Percentiles rank a stretch among this genome's conserved stretches.
These are phyloP conservation scores for Myotisia sp. DNA, from an alignment of 2,329 filamentous ascomycete species.

Conservation along the genomic window DNA sequence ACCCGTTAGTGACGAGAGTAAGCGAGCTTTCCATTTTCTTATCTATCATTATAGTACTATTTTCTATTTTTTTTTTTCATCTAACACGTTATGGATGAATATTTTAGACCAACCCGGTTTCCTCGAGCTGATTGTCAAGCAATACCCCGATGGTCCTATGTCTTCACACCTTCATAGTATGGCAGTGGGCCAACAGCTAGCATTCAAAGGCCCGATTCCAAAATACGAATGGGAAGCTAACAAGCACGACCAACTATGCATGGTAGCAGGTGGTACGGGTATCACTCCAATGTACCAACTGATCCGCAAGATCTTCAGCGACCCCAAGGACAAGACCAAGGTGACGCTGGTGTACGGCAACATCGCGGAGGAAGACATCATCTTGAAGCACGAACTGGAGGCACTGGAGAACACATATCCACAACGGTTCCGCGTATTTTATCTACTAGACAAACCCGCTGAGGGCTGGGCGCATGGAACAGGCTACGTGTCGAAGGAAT, in stretches of 20 bases:
- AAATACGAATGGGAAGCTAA: constrained; percentile 85
- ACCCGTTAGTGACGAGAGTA: constrained; percentile 72
- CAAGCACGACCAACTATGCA: constrained; percentile 66
- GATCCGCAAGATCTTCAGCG: constrained; percentile 78
- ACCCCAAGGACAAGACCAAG: constrained; percentile 93
- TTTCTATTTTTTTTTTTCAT: background rate
- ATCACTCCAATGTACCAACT: constrained; percentile 99
- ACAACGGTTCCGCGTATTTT: constrained; percentile 88
- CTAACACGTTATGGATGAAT: constrained; percentile 6
- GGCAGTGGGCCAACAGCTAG: constrained; percentile 64
- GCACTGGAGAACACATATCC: constrained; percentile 90
- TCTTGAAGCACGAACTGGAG: constrained; percentile 72
- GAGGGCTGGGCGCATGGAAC: constrained; percentile 56
- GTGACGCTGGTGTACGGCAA: constrained; percentile 93
- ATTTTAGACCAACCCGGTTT: constrained; percentile 56
- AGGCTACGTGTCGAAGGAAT: constrained; percentile 76
- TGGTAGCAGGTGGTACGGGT: constrained; percentile 82
- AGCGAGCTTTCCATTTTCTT: background rate
- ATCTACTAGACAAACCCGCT: constrained; percentile 75
- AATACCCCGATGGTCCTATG: constrained; percentile 84
- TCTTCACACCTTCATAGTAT: constrained; percentile 75
- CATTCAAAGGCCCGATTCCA: constrained; percentile 88
- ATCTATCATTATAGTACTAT: background rate
- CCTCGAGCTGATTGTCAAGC: constrained; percentile 82
- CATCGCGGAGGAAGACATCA: constrained; percentile 74